Percentiles rank a stretch among this genome's conserved stretches.
These are phyloP conservation scores for Sideroxylon spinosum DNA, from an alignment of 179 eudicot genomes.

Conservation along the genomic window DNA sequence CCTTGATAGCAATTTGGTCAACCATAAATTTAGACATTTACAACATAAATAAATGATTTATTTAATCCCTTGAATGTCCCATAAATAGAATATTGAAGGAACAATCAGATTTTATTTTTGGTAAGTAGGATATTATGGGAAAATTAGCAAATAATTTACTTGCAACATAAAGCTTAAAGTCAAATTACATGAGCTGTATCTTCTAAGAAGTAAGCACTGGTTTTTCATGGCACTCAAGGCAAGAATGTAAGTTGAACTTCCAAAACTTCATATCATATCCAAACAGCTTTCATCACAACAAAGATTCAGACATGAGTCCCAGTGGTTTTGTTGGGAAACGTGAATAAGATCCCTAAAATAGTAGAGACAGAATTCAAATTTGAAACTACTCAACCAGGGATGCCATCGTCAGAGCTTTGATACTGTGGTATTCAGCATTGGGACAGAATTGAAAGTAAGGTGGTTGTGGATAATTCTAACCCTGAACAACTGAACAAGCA, in stretches of 20 bases:
- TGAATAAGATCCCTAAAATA: background rate
- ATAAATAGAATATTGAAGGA: background rate
- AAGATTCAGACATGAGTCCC: background rate
- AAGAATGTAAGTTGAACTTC: background rate
- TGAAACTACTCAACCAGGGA: background rate
- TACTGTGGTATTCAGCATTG: background rate
- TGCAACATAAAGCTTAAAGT: background rate
- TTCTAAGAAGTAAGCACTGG: background rate
- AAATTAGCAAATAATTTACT: background rate
- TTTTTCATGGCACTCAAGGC: background rate
- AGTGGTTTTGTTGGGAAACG: background rate
- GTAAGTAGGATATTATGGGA: background rate
- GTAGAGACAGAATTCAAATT: background rate
- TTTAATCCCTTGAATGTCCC: background rate
- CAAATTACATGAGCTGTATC: background rate
- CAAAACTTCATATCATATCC: background rate
- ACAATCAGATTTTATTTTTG: background rate
- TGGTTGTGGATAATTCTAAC: background rate
- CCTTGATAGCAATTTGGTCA: constrained; percentile 4
- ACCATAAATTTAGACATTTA: constrained; percentile 7
- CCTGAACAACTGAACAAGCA: background rate
- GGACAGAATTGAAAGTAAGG: too few relatives aligned
- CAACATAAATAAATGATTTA: background rate
- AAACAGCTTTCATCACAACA: background rate
- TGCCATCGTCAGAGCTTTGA: background rate